Conservation (phyloP, 306 rosid genomes). For the Cucumis hystrix region DNA sequence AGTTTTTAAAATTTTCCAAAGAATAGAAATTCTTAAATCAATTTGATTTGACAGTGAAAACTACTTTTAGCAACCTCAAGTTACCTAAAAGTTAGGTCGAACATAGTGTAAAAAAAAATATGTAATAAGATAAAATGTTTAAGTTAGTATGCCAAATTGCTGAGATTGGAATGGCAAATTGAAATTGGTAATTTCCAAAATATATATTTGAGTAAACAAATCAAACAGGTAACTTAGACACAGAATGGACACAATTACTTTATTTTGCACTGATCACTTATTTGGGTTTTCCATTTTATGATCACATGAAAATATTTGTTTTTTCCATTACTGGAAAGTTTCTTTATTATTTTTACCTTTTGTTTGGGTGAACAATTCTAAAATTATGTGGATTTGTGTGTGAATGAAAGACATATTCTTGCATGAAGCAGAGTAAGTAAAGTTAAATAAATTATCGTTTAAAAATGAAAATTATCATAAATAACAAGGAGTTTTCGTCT, state of each 20-base stretch:
- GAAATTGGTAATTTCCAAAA: neutral
- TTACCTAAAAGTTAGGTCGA: no score
- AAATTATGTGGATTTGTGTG: no score
- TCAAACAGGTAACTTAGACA: neutral
- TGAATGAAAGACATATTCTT: no score
- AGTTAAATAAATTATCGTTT: no score
- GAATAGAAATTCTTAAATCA: no score
- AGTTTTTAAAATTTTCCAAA: no score
- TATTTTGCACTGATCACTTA: neutral
- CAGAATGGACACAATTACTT: neutral
- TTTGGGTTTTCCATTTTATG: neutral
- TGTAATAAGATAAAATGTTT: no score
- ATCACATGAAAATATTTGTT: neutral
- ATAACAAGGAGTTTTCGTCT: no score
- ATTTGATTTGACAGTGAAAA: neutral
- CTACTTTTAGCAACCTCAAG: neutral
- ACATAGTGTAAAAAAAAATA: no score
- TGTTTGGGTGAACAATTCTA: neutral
- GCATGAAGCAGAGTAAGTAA: no score
- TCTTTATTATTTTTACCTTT: neutral
- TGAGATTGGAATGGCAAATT: neutral
- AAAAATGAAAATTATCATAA: no score
- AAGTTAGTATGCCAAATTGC: neutral
- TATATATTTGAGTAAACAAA: neutral
- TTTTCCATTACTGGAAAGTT: neutral